Percentiles rank a stretch among this genome's conserved stretches.
Evolutionary conservation across 257 asterid species (phyloP).

Genomic region (Salvia miltiorrhiza): DNA sequence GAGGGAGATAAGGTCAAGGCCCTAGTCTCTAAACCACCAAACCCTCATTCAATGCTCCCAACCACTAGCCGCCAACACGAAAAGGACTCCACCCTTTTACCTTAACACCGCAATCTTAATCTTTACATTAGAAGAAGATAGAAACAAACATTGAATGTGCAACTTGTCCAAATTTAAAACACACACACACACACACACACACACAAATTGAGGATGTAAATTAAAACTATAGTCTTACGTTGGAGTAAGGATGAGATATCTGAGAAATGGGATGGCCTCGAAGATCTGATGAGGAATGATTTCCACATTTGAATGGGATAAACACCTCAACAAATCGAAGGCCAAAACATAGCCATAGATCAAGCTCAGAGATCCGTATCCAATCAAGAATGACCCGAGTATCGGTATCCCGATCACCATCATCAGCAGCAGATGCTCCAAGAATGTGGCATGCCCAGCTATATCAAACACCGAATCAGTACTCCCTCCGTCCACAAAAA

Average conservation of each 20-base stretch:
- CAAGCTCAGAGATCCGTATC: slow-evolving; percentile 63
- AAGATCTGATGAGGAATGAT: slow-evolving; percentile 69
- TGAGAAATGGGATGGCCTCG: slow-evolving; percentile 53
- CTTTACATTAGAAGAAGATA: neutral
- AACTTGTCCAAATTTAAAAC: neutral
- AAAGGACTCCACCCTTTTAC: neutral
- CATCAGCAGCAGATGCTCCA: slow-evolving; percentile 66
- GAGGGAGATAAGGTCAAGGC: neutral
- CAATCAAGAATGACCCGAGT: slow-evolving; percentile 50
- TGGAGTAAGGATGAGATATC: slow-evolving; percentile 68
- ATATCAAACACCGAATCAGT: neutral
- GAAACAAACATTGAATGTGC: neutral
- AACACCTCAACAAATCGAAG: slow-evolving; percentile 69
- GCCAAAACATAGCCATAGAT: slow-evolving; percentile 59
- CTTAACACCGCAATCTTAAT: neutral
- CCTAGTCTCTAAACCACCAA: neutral
- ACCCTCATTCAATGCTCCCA: neutral
- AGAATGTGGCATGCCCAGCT: slow-evolving; percentile 82
- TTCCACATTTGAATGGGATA: slow-evolving; percentile 84
- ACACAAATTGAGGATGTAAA: neutral
- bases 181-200: neutral
- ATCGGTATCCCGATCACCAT: slow-evolving; percentile 69
- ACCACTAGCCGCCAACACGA: neutral
- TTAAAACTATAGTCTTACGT: slow-evolving; percentile 48
- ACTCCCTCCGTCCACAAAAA: too few relatives aligned